Percentiles rank a stretch among this genome's conserved stretches.
These are phyloP conservation scores for Plantago ovata DNA, from an alignment of 257 asterid genomes.

Conservation along the genomic window DNA sequence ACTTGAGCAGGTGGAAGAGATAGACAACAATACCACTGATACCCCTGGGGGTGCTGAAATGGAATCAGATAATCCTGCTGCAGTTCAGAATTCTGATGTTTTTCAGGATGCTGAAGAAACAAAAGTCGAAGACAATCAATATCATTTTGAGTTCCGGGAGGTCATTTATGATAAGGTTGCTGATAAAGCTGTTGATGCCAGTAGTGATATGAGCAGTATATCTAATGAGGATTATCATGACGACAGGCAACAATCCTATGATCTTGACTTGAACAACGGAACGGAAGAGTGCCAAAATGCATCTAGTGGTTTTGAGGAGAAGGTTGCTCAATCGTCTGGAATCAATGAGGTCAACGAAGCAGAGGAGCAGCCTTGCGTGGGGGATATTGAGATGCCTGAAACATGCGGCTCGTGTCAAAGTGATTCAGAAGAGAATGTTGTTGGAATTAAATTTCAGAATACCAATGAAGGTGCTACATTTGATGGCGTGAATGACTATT, in stretches of 20 bases:
- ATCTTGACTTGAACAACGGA: constrained; percentile 24
- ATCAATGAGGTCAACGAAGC: constrained; percentile 27
- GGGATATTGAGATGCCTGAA: constrained; percentile 28
- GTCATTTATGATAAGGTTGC: constrained; percentile 27
- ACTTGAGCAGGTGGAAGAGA: constrained; percentile 27
- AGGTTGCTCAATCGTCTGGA: constrained; percentile 24
- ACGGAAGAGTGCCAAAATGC: constrained; percentile 29
- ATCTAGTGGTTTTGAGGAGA: constrained; percentile 22
- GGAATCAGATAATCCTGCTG: constrained; percentile 26
- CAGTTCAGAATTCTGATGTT: constrained; percentile 26
- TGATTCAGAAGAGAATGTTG: constrained; percentile 37
- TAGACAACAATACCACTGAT: constrained; percentile 19
- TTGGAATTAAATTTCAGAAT: constrained; percentile 25
- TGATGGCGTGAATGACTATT: constrained; percentile 26
- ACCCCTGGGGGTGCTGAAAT: constrained; percentile 22
- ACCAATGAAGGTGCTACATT: constrained; percentile 31
- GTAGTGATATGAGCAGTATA: constrained; percentile 21
- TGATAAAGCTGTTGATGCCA: constrained; percentile 34
- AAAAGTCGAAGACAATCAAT: not conserved
- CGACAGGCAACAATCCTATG: constrained; percentile 27
- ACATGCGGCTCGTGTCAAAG: constrained; percentile 30
- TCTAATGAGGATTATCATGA: constrained; percentile 18
- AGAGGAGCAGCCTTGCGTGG: constrained; percentile 22
- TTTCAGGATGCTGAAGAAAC: constrained; percentile 27
- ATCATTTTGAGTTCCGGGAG: constrained; percentile 28